Evolutionary conservation across 1,284 basidiomycete genomes (phyloP).

Genomic region (Trichosporon faecale): DNA sequence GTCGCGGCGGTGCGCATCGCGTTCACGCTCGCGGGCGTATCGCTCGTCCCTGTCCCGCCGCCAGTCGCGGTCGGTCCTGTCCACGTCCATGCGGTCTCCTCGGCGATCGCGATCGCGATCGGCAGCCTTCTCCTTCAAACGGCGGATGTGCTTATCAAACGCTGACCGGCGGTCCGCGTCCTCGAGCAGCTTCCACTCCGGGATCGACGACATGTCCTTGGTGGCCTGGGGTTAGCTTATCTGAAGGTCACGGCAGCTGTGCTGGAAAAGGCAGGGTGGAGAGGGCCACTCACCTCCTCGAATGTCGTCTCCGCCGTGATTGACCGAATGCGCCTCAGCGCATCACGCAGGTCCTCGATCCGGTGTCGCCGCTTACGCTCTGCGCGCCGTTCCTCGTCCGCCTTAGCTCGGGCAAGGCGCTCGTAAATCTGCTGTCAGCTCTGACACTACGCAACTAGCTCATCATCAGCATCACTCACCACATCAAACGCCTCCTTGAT

Average conservation of each 20-base stretch:
- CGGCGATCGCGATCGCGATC: conserved; percentile 52
- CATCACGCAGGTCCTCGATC: conserved; percentile 94
- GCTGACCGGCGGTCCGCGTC: conserved; percentile 69
- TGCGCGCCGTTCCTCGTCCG: conserved; percentile 72
- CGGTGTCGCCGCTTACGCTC: conserved; percentile 81
- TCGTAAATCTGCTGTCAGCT: conserved; percentile 61
- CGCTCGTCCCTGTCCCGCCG: conserved; percentile 45
- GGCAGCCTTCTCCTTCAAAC: conserved; percentile 78
- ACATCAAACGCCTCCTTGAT: conserved; percentile 61
- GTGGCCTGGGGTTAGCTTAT: conserved; percentile 57
- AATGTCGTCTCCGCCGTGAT: conserved; percentile 70
- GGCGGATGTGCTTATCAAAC: conserved; percentile 77
- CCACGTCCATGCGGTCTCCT: conserved; percentile 29
- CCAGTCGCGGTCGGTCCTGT: conserved; percentile 15
- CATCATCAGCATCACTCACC: too few relatives aligned
- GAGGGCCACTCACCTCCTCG: conserved; percentile 63
- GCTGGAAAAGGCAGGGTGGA: neutral
- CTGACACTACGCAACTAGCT: too few relatives aligned
- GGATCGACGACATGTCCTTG: conserved; percentile 70
- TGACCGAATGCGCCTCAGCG: conserved; percentile 80
- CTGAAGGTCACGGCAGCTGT: neutral
- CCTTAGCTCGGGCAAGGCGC: conserved; percentile 66
- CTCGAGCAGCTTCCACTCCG: conserved; percentile 77
- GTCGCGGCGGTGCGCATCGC: conserved; percentile 27
- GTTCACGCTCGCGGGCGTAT: conserved; percentile 24